Evolutionary conservation across 2,329 filamentous ascomycete genomes (phyloP).

Genomic region (Aureobasidium mangrovei): DNA sequence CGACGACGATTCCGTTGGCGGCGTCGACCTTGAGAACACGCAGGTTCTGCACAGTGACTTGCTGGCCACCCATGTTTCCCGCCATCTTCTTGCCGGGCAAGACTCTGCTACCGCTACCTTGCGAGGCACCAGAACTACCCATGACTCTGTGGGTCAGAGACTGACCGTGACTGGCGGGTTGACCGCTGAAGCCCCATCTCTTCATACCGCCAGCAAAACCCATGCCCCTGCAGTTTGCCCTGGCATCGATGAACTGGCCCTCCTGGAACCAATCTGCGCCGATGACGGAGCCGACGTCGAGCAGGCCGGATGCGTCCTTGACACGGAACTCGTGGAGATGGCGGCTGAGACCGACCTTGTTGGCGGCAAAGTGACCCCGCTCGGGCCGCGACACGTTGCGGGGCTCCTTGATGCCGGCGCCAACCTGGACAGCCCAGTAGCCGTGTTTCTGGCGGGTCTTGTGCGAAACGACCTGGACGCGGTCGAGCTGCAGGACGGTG

Average conservation of each 20-base stretch:
- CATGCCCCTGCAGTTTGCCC: slow-evolving; percentile 71
- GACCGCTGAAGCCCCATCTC: slow-evolving; percentile 79
- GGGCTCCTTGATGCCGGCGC: slow-evolving; percentile 63
- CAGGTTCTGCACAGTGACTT: slow-evolving; percentile 83
- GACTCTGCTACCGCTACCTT: slow-evolving; percentile 87
- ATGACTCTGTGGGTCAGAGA: slow-evolving; percentile 88
- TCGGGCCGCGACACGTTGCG: slow-evolving; percentile 72
- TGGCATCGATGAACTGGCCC: slow-evolving; percentile 84
- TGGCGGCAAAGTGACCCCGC: slow-evolving; percentile 79
- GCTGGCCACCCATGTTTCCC: slow-evolving; percentile 85
- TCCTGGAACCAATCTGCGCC: slow-evolving; percentile 83
- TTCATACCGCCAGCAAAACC: slow-evolving; percentile 99
- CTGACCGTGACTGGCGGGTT: slow-evolving; percentile 89
- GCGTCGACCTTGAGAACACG: slow-evolving; percentile 81
- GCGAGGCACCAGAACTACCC: slow-evolving; percentile 79
- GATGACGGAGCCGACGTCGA: slow-evolving; percentile 66
- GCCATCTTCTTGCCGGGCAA: slow-evolving; percentile 97
- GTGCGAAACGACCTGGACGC: slow-evolving; percentile 78
- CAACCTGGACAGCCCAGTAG: slow-evolving; percentile 91
- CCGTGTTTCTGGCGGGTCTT: slow-evolving; percentile 76
- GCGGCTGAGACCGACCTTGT: slow-evolving; percentile 74
- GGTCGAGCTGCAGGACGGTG: slow-evolving; percentile 88
- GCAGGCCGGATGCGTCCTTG: slow-evolving; percentile 59
- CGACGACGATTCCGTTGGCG: slow-evolving; percentile 76
- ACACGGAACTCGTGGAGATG: slow-evolving; percentile 84